A percentile compares a stretch with the other conserved stretches of the same genome.
Evolutionary conservation across 257 asterid genomes (phyloP).

Genomic region (Ajuga chamaepitys): DNA sequence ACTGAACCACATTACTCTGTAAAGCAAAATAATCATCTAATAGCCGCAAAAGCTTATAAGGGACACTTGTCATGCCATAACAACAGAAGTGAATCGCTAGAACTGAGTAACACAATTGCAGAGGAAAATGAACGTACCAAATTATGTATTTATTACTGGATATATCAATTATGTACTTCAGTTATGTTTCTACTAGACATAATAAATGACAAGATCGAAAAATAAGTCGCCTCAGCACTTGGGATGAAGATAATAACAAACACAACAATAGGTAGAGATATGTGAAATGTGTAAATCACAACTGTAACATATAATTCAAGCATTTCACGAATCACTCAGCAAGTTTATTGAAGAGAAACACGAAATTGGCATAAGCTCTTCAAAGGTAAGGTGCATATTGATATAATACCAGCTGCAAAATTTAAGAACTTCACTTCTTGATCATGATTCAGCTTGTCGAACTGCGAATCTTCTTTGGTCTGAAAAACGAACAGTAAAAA

Average conservation of each 20-base stretch:
- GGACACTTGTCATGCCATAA: background rate
- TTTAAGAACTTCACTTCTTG: slow-evolving; percentile 69
- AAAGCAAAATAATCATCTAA: background rate
- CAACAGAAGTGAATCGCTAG: background rate
- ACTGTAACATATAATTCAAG: background rate
- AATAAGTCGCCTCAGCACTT: background rate
- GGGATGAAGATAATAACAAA: background rate
- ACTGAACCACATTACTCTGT: background rate
- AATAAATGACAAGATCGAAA: background rate
- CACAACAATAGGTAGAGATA: background rate
- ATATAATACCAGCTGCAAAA: slow-evolving; percentile 44
- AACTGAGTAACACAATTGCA: background rate
- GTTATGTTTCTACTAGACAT: background rate
- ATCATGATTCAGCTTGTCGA: slow-evolving; percentile 54
- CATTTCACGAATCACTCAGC: background rate
- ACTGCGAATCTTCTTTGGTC: slow-evolving; percentile 51
- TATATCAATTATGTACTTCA: background rate
- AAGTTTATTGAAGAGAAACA: background rate
- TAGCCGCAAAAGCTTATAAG: background rate
- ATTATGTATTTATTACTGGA: background rate
- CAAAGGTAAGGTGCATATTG: background rate
- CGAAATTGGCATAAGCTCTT: background rate
- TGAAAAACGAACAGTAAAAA: slow-evolving; percentile 19
- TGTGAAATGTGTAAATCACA: background rate
- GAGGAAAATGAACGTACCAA: background rate